Conservation (phyloP, 2,329 filamentous ascomycete species). For the Xylaria sp. region DNA sequence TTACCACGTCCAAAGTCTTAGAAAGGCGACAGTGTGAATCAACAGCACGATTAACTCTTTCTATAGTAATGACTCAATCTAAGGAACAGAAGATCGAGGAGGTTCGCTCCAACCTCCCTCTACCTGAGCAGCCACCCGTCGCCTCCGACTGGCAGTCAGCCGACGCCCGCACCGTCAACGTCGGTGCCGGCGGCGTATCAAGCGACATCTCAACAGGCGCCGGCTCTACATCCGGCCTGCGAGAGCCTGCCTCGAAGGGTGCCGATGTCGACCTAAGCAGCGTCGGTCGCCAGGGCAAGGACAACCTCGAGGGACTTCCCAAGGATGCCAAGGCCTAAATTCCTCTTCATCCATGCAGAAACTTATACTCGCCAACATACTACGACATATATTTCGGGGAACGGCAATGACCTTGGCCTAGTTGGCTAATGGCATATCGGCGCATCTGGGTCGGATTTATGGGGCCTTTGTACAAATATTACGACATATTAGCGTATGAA, state of each 20-base stretch:
- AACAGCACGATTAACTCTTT: constrained; percentile 8
- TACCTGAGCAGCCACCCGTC: constrained; percentile 80
- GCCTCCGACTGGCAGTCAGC: constrained; percentile 82
- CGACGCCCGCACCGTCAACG: constrained; percentile 74
- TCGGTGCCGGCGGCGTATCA: constrained; percentile 69
- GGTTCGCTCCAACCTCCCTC: constrained; percentile 76
- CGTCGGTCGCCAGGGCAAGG: constrained; percentile 72
- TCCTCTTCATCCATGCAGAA: background rate
- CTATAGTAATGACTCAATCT: constrained; percentile 30
- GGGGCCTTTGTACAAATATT: constrained; percentile 21
- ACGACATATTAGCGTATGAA: constrained; percentile 18
- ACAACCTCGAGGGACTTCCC: constrained; percentile 65
- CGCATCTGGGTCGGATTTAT: background rate
- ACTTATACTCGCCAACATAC: background rate
- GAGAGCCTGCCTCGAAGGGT: constrained; percentile 66
- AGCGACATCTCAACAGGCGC: constrained; percentile 63
- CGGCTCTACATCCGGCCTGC: constrained; percentile 62
- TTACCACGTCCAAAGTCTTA: background rate
- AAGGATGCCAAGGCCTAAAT: constrained; percentile 60
- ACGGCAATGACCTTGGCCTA: background rate
- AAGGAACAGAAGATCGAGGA: constrained; percentile 63
- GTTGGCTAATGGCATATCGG: constrained; percentile 5
- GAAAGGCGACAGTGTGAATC: background rate
- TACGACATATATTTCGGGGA: background rate
- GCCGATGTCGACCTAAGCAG: constrained; percentile 65